A percentile compares a stretch with the other conserved stretches of the same genome.
Evolutionary conservation across 2,329 filamentous ascomycete species (phyloP).

Genomic region (Talaromyces sp.): DNA sequence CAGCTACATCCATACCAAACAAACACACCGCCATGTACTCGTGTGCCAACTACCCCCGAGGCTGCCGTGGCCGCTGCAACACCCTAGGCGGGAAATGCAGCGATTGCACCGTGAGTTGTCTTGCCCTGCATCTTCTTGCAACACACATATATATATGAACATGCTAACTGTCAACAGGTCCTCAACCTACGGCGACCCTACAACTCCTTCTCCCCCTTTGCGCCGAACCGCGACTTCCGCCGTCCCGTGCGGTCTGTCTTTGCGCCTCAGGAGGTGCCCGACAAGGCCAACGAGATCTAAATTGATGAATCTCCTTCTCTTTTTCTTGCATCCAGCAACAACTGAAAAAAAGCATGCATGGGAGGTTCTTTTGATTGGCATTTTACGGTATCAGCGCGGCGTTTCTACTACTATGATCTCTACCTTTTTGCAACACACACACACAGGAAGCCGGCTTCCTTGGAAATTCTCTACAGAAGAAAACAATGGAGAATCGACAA

Average conservation of each 20-base stretch:
- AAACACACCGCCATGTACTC: slow-evolving; percentile 36
- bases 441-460: background rate
- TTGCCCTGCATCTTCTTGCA: background rate
- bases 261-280: slow-evolving; percentile 5
- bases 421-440: background rate
- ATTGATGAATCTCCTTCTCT: background rate
- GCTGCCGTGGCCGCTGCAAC: slow-evolving; percentile 45
- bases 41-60: slow-evolving; percentile 44
- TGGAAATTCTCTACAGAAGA: background rate
- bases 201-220: slow-evolving; percentile 10
- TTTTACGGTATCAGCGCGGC: slow-evolving; percentile 13
- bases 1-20: background rate
- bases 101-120: slow-evolving; percentile 40
- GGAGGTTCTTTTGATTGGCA: slow-evolving; percentile 13
- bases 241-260: slow-evolving; percentile 7
- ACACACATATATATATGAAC: background rate
- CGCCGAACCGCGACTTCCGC: slow-evolving; percentile 12
- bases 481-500: background rate
- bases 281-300: slow-evolving; percentile 13
- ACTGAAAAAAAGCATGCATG: slow-evolving; percentile 6
- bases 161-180: slow-evolving; percentile 4
- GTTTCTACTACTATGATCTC: slow-evolving; percentile 2
- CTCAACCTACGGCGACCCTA: slow-evolving; percentile 13
- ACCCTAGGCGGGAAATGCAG: slow-evolving; percentile 38
- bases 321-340: background rate